Evolutionary conservation across 192 early-diverging fungal species (phyloP).

Genomic region (Phlyctochytrium planicorne): DNA sequence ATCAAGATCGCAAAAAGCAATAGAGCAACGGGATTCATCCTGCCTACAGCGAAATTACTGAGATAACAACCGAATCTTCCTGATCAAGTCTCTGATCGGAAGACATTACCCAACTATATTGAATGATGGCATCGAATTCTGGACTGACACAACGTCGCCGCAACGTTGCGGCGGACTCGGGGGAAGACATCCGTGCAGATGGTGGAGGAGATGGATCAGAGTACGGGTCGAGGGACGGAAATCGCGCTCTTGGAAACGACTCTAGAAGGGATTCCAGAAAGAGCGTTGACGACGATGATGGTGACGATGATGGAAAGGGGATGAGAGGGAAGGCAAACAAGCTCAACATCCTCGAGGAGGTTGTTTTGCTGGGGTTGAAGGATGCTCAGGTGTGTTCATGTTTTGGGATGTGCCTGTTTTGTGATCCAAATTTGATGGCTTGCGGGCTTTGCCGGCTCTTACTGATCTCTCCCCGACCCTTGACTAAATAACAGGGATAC

Average conservation of each 20-base stretch:
- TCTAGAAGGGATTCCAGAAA: slow-evolving; percentile 10
- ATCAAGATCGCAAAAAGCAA: too few relatives aligned
- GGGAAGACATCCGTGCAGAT: slow-evolving; percentile 19
- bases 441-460: too few relatives aligned
- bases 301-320: slow-evolving; percentile 37
- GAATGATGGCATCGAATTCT: too few relatives aligned
- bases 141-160: slow-evolving; percentile 46
- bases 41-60: too few relatives aligned
- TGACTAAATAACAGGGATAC: too few relatives aligned
- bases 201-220: too few relatives aligned
- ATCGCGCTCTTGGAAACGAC: neutral
- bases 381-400: slow-evolving; percentile 83
- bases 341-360: slow-evolving; percentile 96
- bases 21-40: too few relatives aligned
- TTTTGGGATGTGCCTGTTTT: neutral
- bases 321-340: slow-evolving; percentile 33
- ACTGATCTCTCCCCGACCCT: too few relatives aligned
- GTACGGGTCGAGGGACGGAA: too few relatives aligned
- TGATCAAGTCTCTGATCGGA: too few relatives aligned
- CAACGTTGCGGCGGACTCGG: slow-evolving; percentile 27
- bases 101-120: too few relatives aligned
- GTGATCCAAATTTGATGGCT: slow-evolving; percentile 5
- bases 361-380: slow-evolving; percentile 90
- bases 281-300: slow-evolving; percentile 22
- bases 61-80: too few relatives aligned